Evolutionary conservation across 352 stramenopile species (phyloP).

Genomic region (Phytopythium boreale): DNA sequence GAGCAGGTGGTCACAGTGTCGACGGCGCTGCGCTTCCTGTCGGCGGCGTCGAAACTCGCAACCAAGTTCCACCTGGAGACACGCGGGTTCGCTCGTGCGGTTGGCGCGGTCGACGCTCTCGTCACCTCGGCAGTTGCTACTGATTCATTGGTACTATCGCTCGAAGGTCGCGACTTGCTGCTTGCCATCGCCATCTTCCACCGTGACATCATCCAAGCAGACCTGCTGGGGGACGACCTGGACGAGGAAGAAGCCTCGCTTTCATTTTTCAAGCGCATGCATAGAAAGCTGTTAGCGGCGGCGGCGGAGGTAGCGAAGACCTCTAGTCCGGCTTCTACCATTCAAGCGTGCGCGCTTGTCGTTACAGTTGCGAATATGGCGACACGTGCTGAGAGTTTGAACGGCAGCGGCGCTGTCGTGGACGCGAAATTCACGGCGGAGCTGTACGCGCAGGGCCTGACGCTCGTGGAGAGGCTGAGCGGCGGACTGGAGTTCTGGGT

Average conservation of each 20-base stretch:
- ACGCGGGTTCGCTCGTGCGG: constrained; percentile 21
- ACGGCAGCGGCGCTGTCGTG: constrained; percentile 9
- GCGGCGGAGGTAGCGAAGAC: background rate
- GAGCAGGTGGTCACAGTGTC: constrained; percentile 20
- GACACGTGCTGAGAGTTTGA: constrained; percentile 10
- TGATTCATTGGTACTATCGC: constrained; percentile 8
- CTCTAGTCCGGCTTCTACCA: background rate
- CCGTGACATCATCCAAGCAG: constrained; percentile 19
- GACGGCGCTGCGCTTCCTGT: constrained; percentile 50
- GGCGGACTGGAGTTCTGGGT: constrained; percentile 51
- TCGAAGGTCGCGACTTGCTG: constrained; percentile 26
- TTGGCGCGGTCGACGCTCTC: constrained; percentile 26
- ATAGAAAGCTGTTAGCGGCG: background rate
- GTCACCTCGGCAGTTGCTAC: background rate
- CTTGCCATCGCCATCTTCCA: constrained; percentile 31
- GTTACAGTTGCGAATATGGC: constrained; percentile 22
- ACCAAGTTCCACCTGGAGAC: constrained; percentile 59
- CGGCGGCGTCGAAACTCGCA: constrained; percentile 25
- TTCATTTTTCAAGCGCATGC: constrained; percentile 13
- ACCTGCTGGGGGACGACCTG: constrained; percentile 41
- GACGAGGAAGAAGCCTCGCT: constrained; percentile 47
- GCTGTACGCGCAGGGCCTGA: constrained; percentile 38
- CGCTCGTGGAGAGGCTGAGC: constrained; percentile 35
- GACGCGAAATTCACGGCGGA: constrained; percentile 23
- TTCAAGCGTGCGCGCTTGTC: constrained; percentile 31